Base-by-base conservation (phyloP, 768 basidiomycete species). In the Multifurca ochricompacta region DNA sequence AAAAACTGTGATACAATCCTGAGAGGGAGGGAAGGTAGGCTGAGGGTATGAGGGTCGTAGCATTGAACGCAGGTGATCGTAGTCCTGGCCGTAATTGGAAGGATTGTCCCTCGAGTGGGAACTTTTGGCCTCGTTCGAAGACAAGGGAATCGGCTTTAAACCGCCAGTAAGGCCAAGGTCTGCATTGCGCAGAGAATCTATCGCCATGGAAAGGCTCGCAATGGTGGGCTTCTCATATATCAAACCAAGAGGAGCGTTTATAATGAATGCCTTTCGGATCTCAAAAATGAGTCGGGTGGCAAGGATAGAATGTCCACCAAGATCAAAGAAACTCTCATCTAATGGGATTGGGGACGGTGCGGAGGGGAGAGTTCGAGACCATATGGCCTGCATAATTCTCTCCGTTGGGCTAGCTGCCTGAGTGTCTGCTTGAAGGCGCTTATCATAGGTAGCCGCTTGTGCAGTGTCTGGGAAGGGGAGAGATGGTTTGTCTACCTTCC, bases 381-480 rank as follows among this genome's bases (percentile, higher is more conserved):
- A 99, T 62, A 99, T 84, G n/a, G 74, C 75, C 60, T 83, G 83
- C 66, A 99, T 79, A 2, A 78, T 82, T 62, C 83, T 74, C 69
- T 94, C 89, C 0, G 91, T 95, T 0, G 87, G 72, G 16, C 74
- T 82, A 31, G 77, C 71, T 21, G 70, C 69, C 39, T 72, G 71
- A 6, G 67, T 63, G 7, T 66, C 59, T 5, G 66, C 64, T 14
- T 56, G 67, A 30, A 69, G 62, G 28, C 64, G 59, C 1, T 78
- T 69, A 36, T 78, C 75, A 37, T 75, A 69, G 19, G 72, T 62
- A 6, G 76, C 71, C 1, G 69, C 77, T 56, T 88, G 83, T 4
- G 84, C 88, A 0, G 96, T 98, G 69, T 99, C 96, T 6, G 96
- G 96, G 83, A 98, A 99, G 10, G 96, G 96, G 42, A 99, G 81